Percentiles rank a stretch among this genome's conserved stretches.
Conservation (phyloP, 202 grass and related monocot species). For the Panicum hallii region DNA sequence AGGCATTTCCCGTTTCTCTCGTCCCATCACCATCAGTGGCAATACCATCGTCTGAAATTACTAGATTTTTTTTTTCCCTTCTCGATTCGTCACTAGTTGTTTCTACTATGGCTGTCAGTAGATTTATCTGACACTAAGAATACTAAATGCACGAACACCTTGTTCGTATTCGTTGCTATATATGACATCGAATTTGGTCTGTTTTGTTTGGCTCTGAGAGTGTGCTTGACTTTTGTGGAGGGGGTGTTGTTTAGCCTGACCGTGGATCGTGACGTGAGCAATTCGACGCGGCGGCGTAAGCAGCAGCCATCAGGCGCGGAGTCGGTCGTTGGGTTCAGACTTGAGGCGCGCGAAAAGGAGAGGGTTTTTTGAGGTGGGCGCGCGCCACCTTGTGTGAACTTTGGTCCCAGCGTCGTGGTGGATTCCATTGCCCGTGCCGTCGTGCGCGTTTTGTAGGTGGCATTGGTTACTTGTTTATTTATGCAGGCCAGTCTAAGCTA, state of each 20-base stretch:
- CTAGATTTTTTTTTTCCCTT: background rate
- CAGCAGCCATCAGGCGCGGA: conserved; percentile 11
- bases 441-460: background rate
- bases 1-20: background rate
- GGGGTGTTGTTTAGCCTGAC: background rate
- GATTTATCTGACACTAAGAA: background rate
- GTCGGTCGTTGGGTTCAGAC: background rate
- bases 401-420: background rate
- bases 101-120: background rate
- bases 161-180: background rate
- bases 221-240: background rate
- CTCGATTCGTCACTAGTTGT: background rate
- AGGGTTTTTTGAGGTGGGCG: background rate
- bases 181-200: background rate
- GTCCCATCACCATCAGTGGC: background rate
- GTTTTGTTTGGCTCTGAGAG: background rate
- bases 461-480: background rate
- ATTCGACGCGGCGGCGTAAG: conserved; percentile 21
- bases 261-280: conserved; percentile 41
- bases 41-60: background rate
- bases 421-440: conserved; percentile 21
- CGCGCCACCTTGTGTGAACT: conserved; percentile 17
- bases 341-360: background rate
- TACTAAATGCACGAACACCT: background rate
- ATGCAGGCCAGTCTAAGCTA: too few relatives aligned